Evolutionary conservation across 306 rosid species (phyloP), one percentile per base, ranked within the genome.

Genomic region (Trichosanthes truncata): DNA sequence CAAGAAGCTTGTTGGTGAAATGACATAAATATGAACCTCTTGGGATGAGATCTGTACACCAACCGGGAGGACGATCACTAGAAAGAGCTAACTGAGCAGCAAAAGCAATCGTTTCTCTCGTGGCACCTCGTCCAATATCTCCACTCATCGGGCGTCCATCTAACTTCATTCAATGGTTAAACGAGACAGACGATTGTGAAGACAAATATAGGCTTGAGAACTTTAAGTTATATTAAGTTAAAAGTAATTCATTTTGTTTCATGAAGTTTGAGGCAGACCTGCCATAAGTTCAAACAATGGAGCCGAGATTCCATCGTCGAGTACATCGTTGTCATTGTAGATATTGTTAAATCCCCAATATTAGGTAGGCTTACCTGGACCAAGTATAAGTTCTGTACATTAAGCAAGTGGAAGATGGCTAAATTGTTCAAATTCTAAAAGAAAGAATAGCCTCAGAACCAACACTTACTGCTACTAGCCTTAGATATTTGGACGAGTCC

Each of bases 131-230:
- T 57, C 98, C 97, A 60, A 92, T 92, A 85, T 94, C 98, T 69
- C 97, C 98, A 77, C 96, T 94, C 98, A 94, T 94, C 45, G 98
- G 96, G 69, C 97, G 96, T 53, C 97, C 97, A 83, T 94, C 98
- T 86, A 94, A 84, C 98, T 94, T 83, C 80, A 79, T 76, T 86
- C 84, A 62, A 79, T 35, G 53, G 45, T 61, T 40, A 31, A 25
- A 48, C 12, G 48, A 78, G 15, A 66, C 3, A n/a, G 20, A 62
- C n/a, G 17, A 60, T 68, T n/a, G 53, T 68, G 33, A 41, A 68
- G 43, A 76, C 33, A 76, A 53, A 20, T 53, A 21, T 26, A 29
- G 21, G 35, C 38, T 53, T 53, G 1, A 33, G 63, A 46, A 25
- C 35, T 43, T 2, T 49, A 40, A 29, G 4, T 15, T 13, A 25